Conservation (phyloP, 345 rosid species). For the Geranium rotundifolium region DNA sequence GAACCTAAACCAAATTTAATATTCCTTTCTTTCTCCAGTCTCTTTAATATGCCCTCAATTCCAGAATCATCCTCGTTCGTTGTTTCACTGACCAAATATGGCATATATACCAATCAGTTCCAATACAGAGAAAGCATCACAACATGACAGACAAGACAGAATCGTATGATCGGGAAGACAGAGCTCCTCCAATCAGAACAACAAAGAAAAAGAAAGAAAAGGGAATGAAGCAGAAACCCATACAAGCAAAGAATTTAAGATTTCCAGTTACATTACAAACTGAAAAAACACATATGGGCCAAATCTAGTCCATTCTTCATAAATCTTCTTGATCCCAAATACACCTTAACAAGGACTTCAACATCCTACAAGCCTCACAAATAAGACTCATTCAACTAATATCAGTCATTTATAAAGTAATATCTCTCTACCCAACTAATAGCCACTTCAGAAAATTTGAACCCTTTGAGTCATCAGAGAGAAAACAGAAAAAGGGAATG, state of each 20-base stretch:
- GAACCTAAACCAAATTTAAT: slow-evolving; percentile 44
- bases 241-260: not conserved
- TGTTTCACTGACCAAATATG: slow-evolving; percentile 41
- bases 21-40: slow-evolving; percentile 81
- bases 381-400: too few relatives aligned
- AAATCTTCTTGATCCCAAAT: not conserved
- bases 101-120: slow-evolving; percentile 3
- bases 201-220: not conserved
- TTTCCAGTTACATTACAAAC: not conserved
- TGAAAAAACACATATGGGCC: not conserved
- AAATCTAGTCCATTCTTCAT: not conserved
- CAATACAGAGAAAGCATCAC: not conserved
- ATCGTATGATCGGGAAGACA: not conserved
- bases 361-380: too few relatives aligned
- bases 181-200: not conserved
- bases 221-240: not conserved
- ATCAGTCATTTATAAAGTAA: too few relatives aligned
- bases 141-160: slow-evolving; percentile 1
- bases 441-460: too few relatives aligned
- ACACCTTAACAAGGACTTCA: not conserved
- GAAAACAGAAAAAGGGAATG: not conserved
- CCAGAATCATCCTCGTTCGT: slow-evolving; percentile 40
- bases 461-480: too few relatives aligned
- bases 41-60: slow-evolving; percentile 67
- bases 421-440: too few relatives aligned